These are phyloP conservation scores for Candida chauliodis DNA, from an alignment of 805 yeast species.

Conservation along the genomic window DNA sequence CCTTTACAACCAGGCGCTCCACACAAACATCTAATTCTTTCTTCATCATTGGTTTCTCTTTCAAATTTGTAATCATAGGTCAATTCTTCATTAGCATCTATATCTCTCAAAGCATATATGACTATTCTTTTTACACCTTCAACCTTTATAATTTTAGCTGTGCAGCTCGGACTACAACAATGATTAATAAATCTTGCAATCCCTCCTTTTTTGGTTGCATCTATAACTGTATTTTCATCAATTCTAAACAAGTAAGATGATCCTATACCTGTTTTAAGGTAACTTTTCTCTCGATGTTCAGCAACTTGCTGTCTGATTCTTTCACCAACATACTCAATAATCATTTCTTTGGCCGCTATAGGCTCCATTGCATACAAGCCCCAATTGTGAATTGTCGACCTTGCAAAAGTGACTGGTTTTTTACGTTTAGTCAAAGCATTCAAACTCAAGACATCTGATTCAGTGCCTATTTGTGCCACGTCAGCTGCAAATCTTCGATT, in stretches of 20 bases:
- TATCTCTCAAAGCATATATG: conserved; percentile 86
- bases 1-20: conserved; percentile 96
- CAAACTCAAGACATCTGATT: conserved; percentile 74
- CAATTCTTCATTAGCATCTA: conserved; percentile 83
- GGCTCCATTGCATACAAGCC: conserved; percentile 95
- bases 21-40: conserved; percentile 86
- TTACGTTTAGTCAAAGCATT: conserved; percentile 86
- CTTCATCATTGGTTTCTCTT: conserved; percentile 82
- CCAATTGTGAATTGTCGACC: conserved; percentile 98
- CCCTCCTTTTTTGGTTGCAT: conserved; percentile 96
- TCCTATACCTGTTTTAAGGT: conserved; percentile 88
- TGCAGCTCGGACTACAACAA: conserved; percentile 96
- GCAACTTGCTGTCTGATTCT: conserved; percentile 90
- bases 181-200: conserved; percentile 96
- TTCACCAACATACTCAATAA: conserved; percentile 97
- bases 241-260: conserved; percentile 90
- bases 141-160: conserved; percentile 92
- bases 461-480: conserved; percentile 78
- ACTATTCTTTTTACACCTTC: conserved; percentile 93
- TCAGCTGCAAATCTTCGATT: conserved; percentile 88
- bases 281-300: conserved; percentile 83
- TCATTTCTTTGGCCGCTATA: conserved; percentile 94
- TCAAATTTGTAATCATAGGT: conserved; percentile 97
- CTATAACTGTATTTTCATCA: conserved; percentile 92
- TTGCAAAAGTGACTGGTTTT: conserved; percentile 93